phyloP scores from a whole-genome alignment of 805 yeast species.

The Priceomyces haplophilus region DNA sequence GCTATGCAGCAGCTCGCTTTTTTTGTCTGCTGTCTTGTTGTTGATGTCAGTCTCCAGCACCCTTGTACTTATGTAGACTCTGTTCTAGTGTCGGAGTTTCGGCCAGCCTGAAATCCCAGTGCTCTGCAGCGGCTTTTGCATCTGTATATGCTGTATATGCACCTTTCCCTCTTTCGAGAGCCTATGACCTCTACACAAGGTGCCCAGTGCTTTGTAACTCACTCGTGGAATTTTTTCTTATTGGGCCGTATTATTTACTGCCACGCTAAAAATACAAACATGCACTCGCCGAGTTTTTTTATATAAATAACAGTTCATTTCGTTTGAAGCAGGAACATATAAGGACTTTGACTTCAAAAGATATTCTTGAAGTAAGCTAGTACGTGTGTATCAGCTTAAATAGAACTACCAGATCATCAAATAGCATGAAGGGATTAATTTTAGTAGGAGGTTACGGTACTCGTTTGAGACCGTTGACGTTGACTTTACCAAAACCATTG shows the following conservation, averaged over 20 bases:
- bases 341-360: constrained; percentile 4
- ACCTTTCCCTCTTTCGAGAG: not conserved
- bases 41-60: not conserved
- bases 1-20: too few species aligned
- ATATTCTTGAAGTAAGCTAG: not conserved
- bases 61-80: not conserved
- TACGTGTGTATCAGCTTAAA: not conserved
- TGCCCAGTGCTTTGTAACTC: constrained; percentile 3
- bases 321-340: not conserved
- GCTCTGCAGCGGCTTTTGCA: not conserved
- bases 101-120: not conserved
- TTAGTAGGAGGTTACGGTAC: constrained; percentile 99
- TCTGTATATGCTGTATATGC: not conserved
- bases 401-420: not conserved
- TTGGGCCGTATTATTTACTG: constrained; percentile 5
- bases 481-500: constrained; percentile 93
- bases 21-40: too few species aligned
- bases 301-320: constrained; percentile 3
- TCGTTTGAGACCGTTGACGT: constrained; percentile 97
- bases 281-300: constrained; percentile 4
- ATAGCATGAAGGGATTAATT: constrained; percentile 86
- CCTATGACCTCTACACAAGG: not conserved
- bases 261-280: constrained; percentile 9
- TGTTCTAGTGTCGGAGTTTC: not conserved
- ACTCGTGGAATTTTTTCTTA: constrained; percentile 1